A percentile compares a stretch with the other conserved stretches of the same genome.
Conservation (phyloP, 2,329 filamentous ascomycete species). For the Fusarium sp. region DNA sequence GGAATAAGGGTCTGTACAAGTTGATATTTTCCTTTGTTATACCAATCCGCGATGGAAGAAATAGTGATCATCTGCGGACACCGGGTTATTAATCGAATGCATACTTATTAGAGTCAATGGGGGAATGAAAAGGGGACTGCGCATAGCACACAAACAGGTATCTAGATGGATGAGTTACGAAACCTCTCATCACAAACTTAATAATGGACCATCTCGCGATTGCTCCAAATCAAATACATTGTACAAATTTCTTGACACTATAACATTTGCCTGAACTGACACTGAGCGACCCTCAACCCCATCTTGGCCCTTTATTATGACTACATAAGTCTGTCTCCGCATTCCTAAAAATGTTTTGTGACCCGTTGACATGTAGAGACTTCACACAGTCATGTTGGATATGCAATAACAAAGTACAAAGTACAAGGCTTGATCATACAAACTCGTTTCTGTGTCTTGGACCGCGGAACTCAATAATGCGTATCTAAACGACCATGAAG, state of each 20-base stretch:
- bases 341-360: neutral
- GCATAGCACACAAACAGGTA: neutral
- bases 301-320: neutral
- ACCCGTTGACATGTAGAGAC: neutral
- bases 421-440: conserved; percentile 32
- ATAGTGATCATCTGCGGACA: conserved; percentile 1
- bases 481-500: conserved; percentile 43
- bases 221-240: conserved; percentile 5
- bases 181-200: neutral
- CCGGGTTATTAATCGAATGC: neutral
- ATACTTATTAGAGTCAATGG: neutral
- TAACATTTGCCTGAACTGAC: neutral
- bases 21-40: conserved; percentile 14
- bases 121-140: neutral
- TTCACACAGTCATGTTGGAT: neutral
- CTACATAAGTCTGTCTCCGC: neutral
- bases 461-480: conserved; percentile 44
- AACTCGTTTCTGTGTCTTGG: conserved; percentile 40
- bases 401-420: neutral
- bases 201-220: conserved; percentile 1
- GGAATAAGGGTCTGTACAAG: neutral
- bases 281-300: neutral
- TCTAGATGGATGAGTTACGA: conserved; percentile 17
- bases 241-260: neutral
- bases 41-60: neutral